A percentile compares a stretch with the other conserved stretches of the same genome.
phyloP scores from a whole-genome alignment of 306 rosid species.

The Ziziphus jujuba region DNA sequence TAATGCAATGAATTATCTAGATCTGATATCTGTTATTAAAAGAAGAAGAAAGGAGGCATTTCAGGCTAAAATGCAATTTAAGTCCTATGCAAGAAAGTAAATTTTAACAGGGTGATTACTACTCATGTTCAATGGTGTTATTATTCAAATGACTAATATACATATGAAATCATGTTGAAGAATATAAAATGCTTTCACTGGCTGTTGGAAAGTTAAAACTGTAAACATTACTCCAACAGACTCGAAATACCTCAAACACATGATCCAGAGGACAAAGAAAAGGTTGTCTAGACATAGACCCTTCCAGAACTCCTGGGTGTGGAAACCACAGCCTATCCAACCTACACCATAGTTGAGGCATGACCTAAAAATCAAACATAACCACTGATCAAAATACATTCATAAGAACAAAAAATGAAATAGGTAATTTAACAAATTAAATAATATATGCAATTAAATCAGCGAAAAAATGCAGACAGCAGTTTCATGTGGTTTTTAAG shows the following conservation, averaged over 20 bases:
- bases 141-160: background rate
- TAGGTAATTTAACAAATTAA: background rate
- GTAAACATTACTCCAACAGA: constrained; percentile 18
- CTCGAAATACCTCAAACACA: constrained; percentile 82
- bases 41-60: background rate
- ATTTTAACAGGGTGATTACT: background rate
- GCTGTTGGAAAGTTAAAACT: background rate
- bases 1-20: background rate
- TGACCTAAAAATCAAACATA: constrained; percentile 56
- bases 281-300: constrained; percentile 90
- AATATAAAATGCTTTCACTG: background rate
- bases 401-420: constrained; percentile 18
- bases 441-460: constrained; percentile 4
- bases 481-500: background rate
- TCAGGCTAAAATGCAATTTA: background rate
- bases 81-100: constrained; percentile 1
- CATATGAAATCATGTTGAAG: background rate
- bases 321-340: constrained; percentile 96
- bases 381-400: constrained; percentile 28
- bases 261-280: constrained; percentile 95
- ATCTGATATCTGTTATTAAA: background rate
- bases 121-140: background rate
- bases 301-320: constrained; percentile 91
- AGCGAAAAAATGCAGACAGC: constrained; percentile 1
- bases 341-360: constrained; percentile 99